Conservation (phyloP, 352 stramenopile genomes). For the Pythium volutum region DNA sequence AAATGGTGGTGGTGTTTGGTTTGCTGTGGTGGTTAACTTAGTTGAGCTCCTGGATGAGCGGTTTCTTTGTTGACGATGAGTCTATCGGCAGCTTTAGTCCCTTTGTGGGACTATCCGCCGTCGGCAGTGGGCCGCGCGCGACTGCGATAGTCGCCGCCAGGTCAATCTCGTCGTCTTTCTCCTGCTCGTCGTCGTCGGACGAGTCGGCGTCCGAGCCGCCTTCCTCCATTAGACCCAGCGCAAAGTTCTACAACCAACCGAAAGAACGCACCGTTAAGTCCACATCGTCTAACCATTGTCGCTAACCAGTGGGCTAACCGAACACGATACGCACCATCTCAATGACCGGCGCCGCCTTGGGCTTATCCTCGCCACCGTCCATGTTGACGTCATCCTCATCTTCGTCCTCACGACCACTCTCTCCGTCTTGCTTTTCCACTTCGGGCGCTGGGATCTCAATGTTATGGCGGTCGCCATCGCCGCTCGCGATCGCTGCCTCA, state of each 20-base stretch:
- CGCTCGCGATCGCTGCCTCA: conserved; percentile 50
- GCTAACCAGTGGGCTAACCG: neutral
- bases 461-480: conserved; percentile 62
- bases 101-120: conserved; percentile 11
- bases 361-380: conserved; percentile 27
- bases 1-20: too few relatives aligned
- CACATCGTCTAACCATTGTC: neutral
- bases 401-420: conserved; percentile 11
- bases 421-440: neutral
- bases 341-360: conserved; percentile 43
- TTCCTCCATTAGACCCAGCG: conserved; percentile 64
- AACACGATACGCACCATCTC: conserved; percentile 57
- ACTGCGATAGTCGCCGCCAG: conserved; percentile 31
- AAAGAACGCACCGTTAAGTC: neutral
- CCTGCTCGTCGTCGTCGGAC: conserved; percentile 28
- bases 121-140: neutral
- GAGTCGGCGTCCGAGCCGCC: conserved; percentile 24
- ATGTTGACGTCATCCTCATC: conserved; percentile 12
- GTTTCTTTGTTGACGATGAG: conserved; percentile 33
- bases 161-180: conserved; percentile 21
- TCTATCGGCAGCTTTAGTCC: conserved; percentile 32
- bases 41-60: conserved; percentile 77
- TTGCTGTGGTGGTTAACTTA: conserved; percentile 29
- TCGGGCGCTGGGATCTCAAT: conserved; percentile 48
- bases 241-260: conserved; percentile 55